Base-by-base conservation (phyloP, 495 filamentous ascomycete species). In the Xylaria venustula region DNA sequence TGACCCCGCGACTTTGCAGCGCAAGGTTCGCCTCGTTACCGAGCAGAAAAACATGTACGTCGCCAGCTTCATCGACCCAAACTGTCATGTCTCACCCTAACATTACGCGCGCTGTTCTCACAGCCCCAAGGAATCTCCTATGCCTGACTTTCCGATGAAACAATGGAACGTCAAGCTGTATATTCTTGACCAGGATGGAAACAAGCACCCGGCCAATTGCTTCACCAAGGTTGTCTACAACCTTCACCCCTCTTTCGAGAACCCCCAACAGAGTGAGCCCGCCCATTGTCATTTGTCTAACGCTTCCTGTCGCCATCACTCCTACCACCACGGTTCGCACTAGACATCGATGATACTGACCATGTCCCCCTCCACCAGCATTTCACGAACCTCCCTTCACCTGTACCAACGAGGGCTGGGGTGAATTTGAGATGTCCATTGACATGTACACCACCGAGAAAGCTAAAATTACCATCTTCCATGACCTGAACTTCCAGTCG, bases 341-440 rank as follows among this genome's bases (percentile, higher is more conserved):
- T 42, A 26, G 14, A 12, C 3, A 50, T 15, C 17, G 19, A 14
- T n/a, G 23, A 42, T 36, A 15, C 50, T 22, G 30, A 56, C 51
- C 61, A 7, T 55, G 23, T 9, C 14, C 20, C 42, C 22, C 28
- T 34, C 23, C 26, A n/a, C 15, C 65, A 96, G 91, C 85, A 7
- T 84, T 93, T 80, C 87, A 86, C 67, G 87, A 87, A 37, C 87
- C 91, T 0, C 94, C 94, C 0, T 99, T 98, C 79, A 83, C 84
- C 23, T 94, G 96, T 71, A 77, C 85, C 54, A 95, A 99, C 74
- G 88, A 95, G 74, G 95, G 95, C 66, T 99, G 95, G 95, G 95
- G 95, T 68, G 95, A 99, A 76, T 99, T 99, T 70, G 95, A 98
- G 69, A 93, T 98, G 90, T 79, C 82, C 25, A 93, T 98, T 62